Percentiles rank a stretch among this genome's conserved stretches.
Evolutionary conservation across 805 yeast genomes (phyloP).

Genomic region (Metschnikowia shivogae): DNA sequence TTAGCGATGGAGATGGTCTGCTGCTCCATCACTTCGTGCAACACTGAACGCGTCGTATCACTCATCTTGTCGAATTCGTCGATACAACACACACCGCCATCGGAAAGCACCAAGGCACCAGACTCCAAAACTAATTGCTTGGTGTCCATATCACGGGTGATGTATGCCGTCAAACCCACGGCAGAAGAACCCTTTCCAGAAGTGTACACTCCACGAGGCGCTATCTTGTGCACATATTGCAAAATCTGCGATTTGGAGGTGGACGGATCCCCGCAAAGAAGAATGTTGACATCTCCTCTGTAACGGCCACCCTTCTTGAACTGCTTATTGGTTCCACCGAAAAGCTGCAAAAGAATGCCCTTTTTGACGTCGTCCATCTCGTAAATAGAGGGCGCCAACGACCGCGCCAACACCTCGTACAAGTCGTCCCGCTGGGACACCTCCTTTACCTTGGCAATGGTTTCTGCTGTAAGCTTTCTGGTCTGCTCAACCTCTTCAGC

Average conservation of each 20-base stretch:
- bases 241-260: conserved; percentile 93
- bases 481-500: conserved; percentile 74
- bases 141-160: conserved; percentile 91
- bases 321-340: conserved; percentile 92
- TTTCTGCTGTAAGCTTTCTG: conserved; percentile 64
- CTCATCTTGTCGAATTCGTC: conserved; percentile 98
- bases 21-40: conserved; percentile 99
- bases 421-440: conserved; percentile 68
- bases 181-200: conserved; percentile 99
- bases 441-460: conserved; percentile 58
- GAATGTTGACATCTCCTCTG: conserved; percentile 90
- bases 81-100: conserved; percentile 98
- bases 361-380: conserved; percentile 97
- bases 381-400: conserved; percentile 94
- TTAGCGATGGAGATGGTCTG: conserved; percentile 97
- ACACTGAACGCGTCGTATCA: conserved; percentile 87
- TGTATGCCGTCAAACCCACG: conserved; percentile 96
- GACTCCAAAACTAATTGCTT: conserved; percentile 89
- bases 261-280: conserved; percentile 97
- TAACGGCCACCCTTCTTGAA: conserved; percentile 89
- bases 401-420: conserved; percentile 81
- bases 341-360: conserved; percentile 86
- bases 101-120: conserved; percentile 94
- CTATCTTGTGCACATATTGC: conserved; percentile 93
- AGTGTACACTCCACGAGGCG: conserved; percentile 97